Base-by-base conservation (phyloP, 1,139 yeast species). In the Magnusiomyces suaveolens region DNA sequence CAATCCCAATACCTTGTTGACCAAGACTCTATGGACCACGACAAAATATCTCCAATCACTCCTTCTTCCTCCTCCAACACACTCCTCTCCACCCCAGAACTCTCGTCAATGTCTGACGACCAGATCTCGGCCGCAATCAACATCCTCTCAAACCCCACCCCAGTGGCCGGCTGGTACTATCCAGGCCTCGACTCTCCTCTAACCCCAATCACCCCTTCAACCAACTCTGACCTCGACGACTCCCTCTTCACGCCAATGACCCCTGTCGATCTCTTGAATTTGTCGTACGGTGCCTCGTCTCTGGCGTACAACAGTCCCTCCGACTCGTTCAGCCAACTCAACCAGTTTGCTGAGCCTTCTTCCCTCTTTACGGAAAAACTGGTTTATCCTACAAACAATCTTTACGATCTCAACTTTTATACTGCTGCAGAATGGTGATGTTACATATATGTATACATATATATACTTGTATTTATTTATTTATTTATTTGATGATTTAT, bases 111-210 rank as follows among this genome's bases (percentile, higher is more conserved):
- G n/a, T n/a, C n/a, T 14, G 20, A 14, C n/a, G n/a, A 41, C n/a
- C 44, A 14, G 8, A 41, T 16, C 47, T 8, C 12, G 36, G 12
- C 6, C 12, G 36, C 12, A 29, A 44, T 23, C 4, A 33, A 16
- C 14, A 14, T 33, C 8, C 16, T 23, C 20, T 18, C 33, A n/a
- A 16, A 44, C 3, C 33, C 33, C 33, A 4, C 23, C 4, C n/a
- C 38, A 2, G 20, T 2, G 10, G 50, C 20, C 10, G 46, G 46
- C 36, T 48, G 51, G 51, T 48, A 48, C 36, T 48, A 48, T 36
- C 51, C 51, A 12, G 51, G 51, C 24, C n/a, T 48, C 1, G 51
- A 48, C 24, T 38, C 44, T 24, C 51, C 51, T 23, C 23, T n/a
- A 24, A 36, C 41, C 18, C 10, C 41, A 29, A 12, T 36, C 41